Evolutionary conservation across 352 stramenopile genomes (phyloP).

Genomic region (Globisporangium okanoganense): DNA sequence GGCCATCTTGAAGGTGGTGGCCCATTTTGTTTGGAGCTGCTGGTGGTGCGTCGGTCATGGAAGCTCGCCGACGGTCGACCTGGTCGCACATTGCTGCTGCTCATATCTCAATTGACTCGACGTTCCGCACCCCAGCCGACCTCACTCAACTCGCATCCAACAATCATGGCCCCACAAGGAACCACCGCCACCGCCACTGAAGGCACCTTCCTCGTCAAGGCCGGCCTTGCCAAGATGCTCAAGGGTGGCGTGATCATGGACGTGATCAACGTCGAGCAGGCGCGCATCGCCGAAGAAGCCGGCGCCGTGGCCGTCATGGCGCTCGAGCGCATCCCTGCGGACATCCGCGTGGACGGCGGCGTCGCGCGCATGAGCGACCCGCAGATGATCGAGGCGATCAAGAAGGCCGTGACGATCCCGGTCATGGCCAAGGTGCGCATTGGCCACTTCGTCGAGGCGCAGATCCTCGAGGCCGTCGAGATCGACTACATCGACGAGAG

Average conservation of each 20-base stretch:
- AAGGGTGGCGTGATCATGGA: conserved; percentile 99
- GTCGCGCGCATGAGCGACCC: conserved; percentile 98
- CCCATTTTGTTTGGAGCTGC: no score
- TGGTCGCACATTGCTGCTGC: not conserved
- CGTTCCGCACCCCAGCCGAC: not conserved
- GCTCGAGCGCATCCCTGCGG: conserved; percentile 96
- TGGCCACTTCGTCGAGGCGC: conserved; percentile 98
- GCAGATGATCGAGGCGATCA: conserved; percentile 97
- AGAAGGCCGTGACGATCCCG: conserved; percentile 98
- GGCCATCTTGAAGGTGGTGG: not conserved
- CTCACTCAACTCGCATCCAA: no score
- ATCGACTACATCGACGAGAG: conserved; percentile 99
- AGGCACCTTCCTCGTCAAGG: conserved; percentile 92
- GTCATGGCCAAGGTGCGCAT: conserved; percentile 99
- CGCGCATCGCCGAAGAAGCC: conserved; percentile 96
- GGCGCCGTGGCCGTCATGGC: conserved; percentile 98
- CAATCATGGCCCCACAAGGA: conserved; percentile 32
- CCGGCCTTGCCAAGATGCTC: conserved; percentile 97
- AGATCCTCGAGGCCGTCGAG: conserved; percentile 97
- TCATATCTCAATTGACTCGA: conserved; percentile 12
- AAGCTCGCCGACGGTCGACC: not conserved
- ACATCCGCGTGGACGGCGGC: conserved; percentile 95
- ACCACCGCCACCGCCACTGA: conserved; percentile 36
- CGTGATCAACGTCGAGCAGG: conserved; percentile 89
- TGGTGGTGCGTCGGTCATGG: not conserved